phyloP scores from a whole-genome alignment of 2,329 filamentous ascomycete genomes.

The Dactylellina sp. region DNA sequence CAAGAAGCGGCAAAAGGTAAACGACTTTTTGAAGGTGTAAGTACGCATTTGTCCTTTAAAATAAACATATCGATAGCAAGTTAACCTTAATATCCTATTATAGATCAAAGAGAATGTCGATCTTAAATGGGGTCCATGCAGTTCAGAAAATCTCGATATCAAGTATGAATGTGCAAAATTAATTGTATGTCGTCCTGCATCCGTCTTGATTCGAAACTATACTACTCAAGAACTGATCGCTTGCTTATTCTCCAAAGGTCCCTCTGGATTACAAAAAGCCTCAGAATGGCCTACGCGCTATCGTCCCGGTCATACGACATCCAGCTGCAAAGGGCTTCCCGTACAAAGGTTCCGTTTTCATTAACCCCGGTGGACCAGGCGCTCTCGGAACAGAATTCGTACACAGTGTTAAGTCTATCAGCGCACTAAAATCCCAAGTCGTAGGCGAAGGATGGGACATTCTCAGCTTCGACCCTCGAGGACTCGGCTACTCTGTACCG shows the following conservation, averaged over 20 bases:
- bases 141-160: slow-evolving; percentile 59
- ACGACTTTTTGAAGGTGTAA: slow-evolving; percentile 42
- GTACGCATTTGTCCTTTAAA: not conserved
- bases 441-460: slow-evolving; percentile 46
- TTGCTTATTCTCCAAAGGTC: slow-evolving; percentile 65
- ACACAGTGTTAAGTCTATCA: slow-evolving; percentile 43
- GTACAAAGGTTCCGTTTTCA: slow-evolving; percentile 63
- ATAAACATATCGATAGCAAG: not conserved
- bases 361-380: slow-evolving; percentile 67
- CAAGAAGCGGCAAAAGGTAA: slow-evolving; percentile 13
- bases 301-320: slow-evolving; percentile 34
- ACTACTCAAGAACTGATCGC: slow-evolving; percentile 54
- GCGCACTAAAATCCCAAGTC: slow-evolving; percentile 7
- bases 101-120: slow-evolving; percentile 66
- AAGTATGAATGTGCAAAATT: slow-evolving; percentile 41
- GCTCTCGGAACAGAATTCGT: slow-evolving; percentile 64
- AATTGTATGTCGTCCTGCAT: slow-evolving; percentile 5
- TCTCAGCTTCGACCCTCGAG: slow-evolving; percentile 43
- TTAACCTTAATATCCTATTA: not conserved
- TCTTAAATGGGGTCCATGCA: slow-evolving; percentile 66
- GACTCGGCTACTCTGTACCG: slow-evolving; percentile 41
- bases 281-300: slow-evolving; percentile 60
- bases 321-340: slow-evolving; percentile 59
- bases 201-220: not conserved
- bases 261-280: slow-evolving; percentile 67